A percentile compares a stretch with the other conserved stretches of the same genome.
Evolutionary conservation across 23 red algal genomes (phyloP).

Genomic region (Gracilaria gracilis): DNA sequence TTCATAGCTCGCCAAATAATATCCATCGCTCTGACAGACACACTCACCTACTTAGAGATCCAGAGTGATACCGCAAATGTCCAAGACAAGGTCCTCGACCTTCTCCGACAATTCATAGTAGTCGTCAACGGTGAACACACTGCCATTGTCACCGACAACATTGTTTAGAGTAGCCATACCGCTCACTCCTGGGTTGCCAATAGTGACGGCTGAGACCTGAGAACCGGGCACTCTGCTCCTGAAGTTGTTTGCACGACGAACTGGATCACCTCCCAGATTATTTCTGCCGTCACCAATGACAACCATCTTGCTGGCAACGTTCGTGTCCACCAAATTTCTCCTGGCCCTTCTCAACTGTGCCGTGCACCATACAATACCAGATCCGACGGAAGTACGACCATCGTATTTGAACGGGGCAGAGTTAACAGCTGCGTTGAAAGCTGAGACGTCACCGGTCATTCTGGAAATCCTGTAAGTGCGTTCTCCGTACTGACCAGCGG

Average conservation of each 20-base stretch:
- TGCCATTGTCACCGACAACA: background rate
- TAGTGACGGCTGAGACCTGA: background rate
- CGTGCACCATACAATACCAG: background rate
- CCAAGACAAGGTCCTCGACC: background rate
- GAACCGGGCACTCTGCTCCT: background rate
- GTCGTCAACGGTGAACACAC: conserved; percentile 6
- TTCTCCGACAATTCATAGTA: background rate
- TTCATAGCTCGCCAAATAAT: too few species aligned
- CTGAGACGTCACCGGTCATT: conserved; percentile 12
- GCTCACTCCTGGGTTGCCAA: background rate
- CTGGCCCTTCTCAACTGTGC: background rate
- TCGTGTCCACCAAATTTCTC: background rate
- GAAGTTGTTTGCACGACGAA: conserved; percentile 18
- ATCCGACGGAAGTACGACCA: background rate
- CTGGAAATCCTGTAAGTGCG: background rate
- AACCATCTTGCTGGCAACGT: conserved; percentile 4
- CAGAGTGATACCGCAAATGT: conserved; percentile 17
- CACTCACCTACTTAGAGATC: too few species aligned
- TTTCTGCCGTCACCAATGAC: conserved; percentile 10
- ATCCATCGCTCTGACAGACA: too few species aligned
- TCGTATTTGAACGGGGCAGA: background rate
- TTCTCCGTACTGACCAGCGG: conserved; percentile 32
- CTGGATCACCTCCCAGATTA: conserved; percentile 9
- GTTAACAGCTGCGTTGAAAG: background rate
- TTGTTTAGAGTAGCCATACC: background rate